Base-by-base conservation (phyloP, 768 basidiomycete species). In the Mycena crocata region DNA sequence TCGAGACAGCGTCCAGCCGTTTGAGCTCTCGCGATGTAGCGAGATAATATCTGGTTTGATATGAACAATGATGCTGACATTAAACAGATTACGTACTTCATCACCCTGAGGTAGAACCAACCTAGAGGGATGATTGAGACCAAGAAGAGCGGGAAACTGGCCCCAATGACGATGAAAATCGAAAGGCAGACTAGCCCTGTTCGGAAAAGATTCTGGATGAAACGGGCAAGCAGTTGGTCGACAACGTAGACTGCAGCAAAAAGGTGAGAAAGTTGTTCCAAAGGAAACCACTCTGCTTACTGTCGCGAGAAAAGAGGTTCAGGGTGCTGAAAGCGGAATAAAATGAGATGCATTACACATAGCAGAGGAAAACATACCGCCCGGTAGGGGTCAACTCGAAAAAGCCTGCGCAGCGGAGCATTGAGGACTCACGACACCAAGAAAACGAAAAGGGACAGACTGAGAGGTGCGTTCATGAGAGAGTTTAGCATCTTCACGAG, bases 331-430 rank as follows among this genome's bases (percentile, higher is more conserved):
- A 26, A 34, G 42, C 14, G 5, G 40, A 34, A 34, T 31, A 19
- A 42, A 40, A 49, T n/a, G 48, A 54, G 58, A 12, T 9, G 39
- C n/a, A 6, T 5, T 44, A 45, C 31, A 4, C 7, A 39, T 8
- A n/a, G 30, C 26, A 39, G 30, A 4, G 24, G 32, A 52, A 30
- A 10, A 57, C 42, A 54, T 70, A 92, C 92, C 92, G 86, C 69
- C 95, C 95, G 19, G 87, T 90, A 2, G 95, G 96, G 0, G 95
- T 98, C 58, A 85, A 79, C 77, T 98, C 96, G 75, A 98, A 99
- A 82, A 94, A 98, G 70, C 87, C n/a, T n/a, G n/a, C n/a, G 89
- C 70, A 96, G 77, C 0, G 95, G 95, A 0, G 94, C n/a, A n/a
- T n/a, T n/a, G n/a, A n/a, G n/a, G n/a, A n/a, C n/a, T n/a, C n/a